phyloP scores from a whole-genome alignment of 495 filamentous ascomycete species.

The Parathielavia appendiculata region DNA sequence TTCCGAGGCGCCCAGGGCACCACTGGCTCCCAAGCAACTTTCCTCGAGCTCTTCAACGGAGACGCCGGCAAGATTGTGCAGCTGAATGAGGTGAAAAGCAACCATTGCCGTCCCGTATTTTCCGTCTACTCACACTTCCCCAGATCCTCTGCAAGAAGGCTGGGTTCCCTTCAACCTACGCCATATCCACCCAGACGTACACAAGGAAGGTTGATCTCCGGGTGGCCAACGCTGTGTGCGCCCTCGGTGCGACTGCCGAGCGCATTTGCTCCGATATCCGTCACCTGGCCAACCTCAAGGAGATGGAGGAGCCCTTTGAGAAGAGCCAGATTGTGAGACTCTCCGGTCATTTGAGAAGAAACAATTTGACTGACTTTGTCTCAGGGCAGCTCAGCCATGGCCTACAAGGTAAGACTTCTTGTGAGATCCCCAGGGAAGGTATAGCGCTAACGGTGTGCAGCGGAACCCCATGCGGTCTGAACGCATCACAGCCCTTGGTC shows the following conservation, averaged over 20 bases:
- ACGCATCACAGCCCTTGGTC: conserved; percentile 71
- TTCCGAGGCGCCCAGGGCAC: conserved; percentile 58
- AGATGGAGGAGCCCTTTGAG: conserved; percentile 92
- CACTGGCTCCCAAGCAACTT: conserved; percentile 57
- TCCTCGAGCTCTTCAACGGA: conserved; percentile 69
- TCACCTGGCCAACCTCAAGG: conserved; percentile 59
- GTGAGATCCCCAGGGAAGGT: not conserved
- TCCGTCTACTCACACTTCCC: not conserved
- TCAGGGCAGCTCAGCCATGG: conserved; percentile 47
- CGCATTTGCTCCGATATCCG: conserved; percentile 66
- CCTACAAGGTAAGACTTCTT: conserved; percentile 66
- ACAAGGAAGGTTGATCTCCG: conserved; percentile 80
- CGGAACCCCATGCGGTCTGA: conserved; percentile 71
- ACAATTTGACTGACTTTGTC: conserved; percentile 1
- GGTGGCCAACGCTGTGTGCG: conserved; percentile 72
- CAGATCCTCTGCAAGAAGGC: conserved; percentile 68
- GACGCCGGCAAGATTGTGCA: conserved; percentile 73
- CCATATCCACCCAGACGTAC: conserved; percentile 69
- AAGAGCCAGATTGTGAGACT: conserved; percentile 57
- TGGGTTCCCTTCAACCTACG: conserved; percentile 69
- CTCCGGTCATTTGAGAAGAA: not conserved
- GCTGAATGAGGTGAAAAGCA: conserved; percentile 57
- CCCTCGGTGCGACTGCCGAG: conserved; percentile 78
- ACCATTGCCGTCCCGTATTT: not conserved
- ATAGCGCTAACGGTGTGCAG: conserved; percentile 1